These are phyloP conservation scores for Musa schizocarpa DNA, from an alignment of 176 grass and related monocot species.

Conservation along the genomic window DNA sequence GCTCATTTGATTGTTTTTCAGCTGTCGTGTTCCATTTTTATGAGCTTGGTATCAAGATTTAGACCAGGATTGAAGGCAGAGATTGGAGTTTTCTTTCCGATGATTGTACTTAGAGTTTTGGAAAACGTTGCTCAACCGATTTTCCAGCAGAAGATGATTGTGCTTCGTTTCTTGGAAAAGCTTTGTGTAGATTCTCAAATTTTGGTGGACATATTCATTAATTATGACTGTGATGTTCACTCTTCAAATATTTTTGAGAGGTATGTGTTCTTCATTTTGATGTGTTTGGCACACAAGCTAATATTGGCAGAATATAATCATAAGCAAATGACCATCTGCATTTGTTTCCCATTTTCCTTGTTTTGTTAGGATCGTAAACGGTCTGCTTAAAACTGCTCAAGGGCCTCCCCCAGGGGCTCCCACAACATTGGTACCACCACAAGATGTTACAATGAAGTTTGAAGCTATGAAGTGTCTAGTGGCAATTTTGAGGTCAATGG, in stretches of 20 bases:
- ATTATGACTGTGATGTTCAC: slow-evolving; percentile 98
- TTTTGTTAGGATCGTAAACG: slow-evolving; percentile 82
- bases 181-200: slow-evolving; percentile 96
- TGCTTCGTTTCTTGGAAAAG: slow-evolving; percentile 94
- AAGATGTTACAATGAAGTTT: slow-evolving; percentile 89
- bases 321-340: neutral
- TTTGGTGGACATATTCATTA: slow-evolving; percentile 95
- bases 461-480: slow-evolving; percentile 99
- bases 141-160: slow-evolving; percentile 97
- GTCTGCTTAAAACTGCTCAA: slow-evolving; percentile 94
- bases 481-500: slow-evolving; percentile 96
- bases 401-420: slow-evolving; percentile 73
- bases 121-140: slow-evolving; percentile 97
- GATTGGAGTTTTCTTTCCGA: slow-evolving; percentile 96
- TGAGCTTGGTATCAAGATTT: slow-evolving; percentile 95
- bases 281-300: neutral
- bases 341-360: slow-evolving; percentile 2
- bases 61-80: slow-evolving; percentile 98
- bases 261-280: slow-evolving; percentile 27
- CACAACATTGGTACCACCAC: slow-evolving; percentile 78
- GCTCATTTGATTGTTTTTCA: slow-evolving; percentile 98
- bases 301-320: neutral
- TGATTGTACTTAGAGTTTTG: slow-evolving; percentile 95
- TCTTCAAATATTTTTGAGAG: slow-evolving; percentile 99
- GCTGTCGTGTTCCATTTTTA: slow-evolving; percentile 99